Evolutionary conservation across 257 asterid species (phyloP).

Genomic region (Solanum sitiens): DNA sequence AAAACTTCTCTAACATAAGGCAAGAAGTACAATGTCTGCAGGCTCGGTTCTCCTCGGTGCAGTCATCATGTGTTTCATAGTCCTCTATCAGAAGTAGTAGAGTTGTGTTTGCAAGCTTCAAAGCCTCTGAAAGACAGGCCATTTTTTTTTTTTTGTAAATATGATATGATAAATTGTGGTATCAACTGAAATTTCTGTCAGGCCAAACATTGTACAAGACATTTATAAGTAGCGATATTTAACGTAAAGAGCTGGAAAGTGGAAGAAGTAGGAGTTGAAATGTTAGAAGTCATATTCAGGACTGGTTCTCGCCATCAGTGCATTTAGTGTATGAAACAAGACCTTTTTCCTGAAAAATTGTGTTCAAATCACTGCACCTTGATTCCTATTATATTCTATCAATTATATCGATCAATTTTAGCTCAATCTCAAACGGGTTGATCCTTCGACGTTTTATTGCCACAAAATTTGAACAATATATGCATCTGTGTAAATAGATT

Average conservation of each 20-base stretch:
- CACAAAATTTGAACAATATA: neutral
- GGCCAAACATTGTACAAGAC: neutral
- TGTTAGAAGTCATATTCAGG: neutral
- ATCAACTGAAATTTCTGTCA: neutral
- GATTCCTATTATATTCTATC: neutral
- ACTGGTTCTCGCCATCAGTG: neutral
- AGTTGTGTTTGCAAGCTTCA: constrained; percentile 15
- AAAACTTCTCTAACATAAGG: neutral
- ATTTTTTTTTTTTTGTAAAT: neutral
- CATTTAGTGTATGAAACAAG: neutral
- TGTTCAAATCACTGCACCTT: neutral
- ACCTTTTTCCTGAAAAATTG: neutral
- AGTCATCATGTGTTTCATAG: constrained; percentile 6
- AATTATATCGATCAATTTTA: neutral
- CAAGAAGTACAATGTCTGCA: constrained; percentile 12
- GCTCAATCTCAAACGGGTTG: neutral
- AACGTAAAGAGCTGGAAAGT: neutral
- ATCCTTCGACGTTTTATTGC: neutral
- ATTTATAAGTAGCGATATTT: neutral
- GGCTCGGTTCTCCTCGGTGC: constrained; percentile 11
- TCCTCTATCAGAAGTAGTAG: constrained; percentile 3
- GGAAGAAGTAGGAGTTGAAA: neutral
- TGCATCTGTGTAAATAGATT: neutral
- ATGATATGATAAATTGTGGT: neutral
- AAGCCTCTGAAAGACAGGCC: constrained; percentile 8